Evolutionary conservation across 306 rosid species (phyloP).

Genomic region (Mimosa bimucronata): DNA sequence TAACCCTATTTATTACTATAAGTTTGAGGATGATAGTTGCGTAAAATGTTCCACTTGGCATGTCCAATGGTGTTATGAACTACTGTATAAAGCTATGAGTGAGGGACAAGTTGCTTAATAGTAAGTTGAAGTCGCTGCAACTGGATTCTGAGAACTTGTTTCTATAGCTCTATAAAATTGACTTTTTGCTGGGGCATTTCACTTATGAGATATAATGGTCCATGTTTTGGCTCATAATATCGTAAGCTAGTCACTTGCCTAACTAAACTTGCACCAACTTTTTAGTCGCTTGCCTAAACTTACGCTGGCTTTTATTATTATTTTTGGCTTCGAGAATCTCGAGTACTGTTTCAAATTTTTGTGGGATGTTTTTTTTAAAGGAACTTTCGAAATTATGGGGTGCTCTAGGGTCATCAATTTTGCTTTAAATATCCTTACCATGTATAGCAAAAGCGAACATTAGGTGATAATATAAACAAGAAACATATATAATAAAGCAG

Average conservation of each 20-base stretch:
- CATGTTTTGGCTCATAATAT: background rate
- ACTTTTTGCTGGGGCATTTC: background rate
- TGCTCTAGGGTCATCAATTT: background rate
- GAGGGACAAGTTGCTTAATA: background rate
- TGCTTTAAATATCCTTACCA: background rate
- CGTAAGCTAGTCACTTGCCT: background rate
- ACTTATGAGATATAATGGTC: background rate
- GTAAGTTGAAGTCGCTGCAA: background rate
- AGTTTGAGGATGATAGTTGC: conserved; percentile 21
- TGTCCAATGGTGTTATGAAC: background rate
- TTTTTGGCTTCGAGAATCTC: background rate
- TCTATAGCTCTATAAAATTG: background rate
- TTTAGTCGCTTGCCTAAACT: too few relatives aligned
- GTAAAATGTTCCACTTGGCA: background rate
- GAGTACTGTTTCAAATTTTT: background rate
- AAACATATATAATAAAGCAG: conserved; percentile 12
- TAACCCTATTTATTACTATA: background rate
- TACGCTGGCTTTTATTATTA: too few relatives aligned
- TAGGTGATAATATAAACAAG: background rate
- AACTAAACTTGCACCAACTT: too few relatives aligned
- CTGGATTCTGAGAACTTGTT: background rate
- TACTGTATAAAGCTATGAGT: background rate
- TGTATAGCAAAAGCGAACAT: background rate
- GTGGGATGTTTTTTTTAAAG: background rate
- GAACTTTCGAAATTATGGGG: background rate